Conservation (phyloP, 1,139 yeast species). For the Kluyveromyces sp. region DNA sequence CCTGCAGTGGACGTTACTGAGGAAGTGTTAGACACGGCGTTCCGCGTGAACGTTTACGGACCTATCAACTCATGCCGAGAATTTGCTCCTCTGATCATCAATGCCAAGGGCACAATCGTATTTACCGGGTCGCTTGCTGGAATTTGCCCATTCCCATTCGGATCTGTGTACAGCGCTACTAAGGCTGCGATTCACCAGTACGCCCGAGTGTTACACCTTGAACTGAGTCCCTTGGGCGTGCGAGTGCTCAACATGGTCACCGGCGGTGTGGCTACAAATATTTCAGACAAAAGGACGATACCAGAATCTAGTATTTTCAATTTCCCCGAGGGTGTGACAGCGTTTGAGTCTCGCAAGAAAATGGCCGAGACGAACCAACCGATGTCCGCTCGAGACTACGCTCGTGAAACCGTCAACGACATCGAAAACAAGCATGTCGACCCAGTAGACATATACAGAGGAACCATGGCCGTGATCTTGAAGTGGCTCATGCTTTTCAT, state of each 20-base stretch:
- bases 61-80: conserved; percentile 59
- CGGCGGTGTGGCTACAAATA: conserved; percentile 59
- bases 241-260: conserved; percentile 64
- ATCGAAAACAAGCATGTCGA: conserved; percentile 34
- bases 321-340: conserved; percentile 43
- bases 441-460: conserved; percentile 49
- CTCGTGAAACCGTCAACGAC: conserved; percentile 47
- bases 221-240: conserved; percentile 67
- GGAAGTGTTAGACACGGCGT: conserved; percentile 47
- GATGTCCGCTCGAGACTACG: conserved; percentile 51
- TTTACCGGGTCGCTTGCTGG: conserved; percentile 75
- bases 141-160: conserved; percentile 61
- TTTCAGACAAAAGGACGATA: conserved; percentile 50
- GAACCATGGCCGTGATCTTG: conserved; percentile 41
- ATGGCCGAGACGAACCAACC: conserved; percentile 60
- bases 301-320: conserved; percentile 51
- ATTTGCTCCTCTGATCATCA: conserved; percentile 49
- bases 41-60: conserved; percentile 64
- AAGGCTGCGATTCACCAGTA: conserved; percentile 76
- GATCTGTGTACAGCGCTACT: conserved; percentile 58
- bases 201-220: conserved; percentile 55
- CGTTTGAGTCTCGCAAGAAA: conserved; percentile 46
- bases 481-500: conserved; percentile 30
- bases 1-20: conserved; percentile 66
- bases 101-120: conserved; percentile 62